Base-by-base conservation (phyloP, 1,139 yeast species). In the Pichia sp. region DNA sequence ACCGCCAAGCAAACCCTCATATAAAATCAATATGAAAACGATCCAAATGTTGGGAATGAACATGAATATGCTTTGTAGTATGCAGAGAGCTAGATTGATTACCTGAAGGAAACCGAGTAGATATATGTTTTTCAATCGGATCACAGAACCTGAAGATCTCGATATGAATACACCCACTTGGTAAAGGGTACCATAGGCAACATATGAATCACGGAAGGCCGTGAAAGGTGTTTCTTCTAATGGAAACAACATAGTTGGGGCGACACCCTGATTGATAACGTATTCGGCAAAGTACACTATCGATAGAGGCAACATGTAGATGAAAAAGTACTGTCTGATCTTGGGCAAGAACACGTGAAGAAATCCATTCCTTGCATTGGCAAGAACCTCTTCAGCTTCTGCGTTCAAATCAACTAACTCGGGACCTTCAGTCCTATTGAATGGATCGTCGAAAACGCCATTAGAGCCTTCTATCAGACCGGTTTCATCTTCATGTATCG, bases 151-250 rank as follows among this genome's bases (percentile, higher is more conserved):
- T 1, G 96, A 87, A 0, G 97, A 87, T 52, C 98, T 74, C 1
- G 97, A 89, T 1, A 93, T 77, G 62, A 91, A 89, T 0, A 93
- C 99, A 7, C 99, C 99, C 7, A 89, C 67, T 66, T 93, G 98
- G 64, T 93, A 93, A 2, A 91, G 67, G 6, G 95, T 86, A n/a
- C 96, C 96, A 64, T 93, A 93, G 0, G 90, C 84, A 22, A 93
- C 98, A 66, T 93, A 93, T 8, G 88, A 85, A 61, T 93, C 99
- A 57, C 98, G 75, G 66, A 80, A 88, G 21, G 79, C 72, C 3
- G 73, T 65, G 63, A 90, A 87, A 0, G 96, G 95, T 65, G 87
- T 74, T 9, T 78, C 76, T 0, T 82, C 79, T 9, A 89, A 62
- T 0, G 95, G 91, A 62, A 87, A 91, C 4, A 91, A 70, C 44